Conservation (phyloP, 208 protist genomes). For the Leishmania amazonensis region DNA sequence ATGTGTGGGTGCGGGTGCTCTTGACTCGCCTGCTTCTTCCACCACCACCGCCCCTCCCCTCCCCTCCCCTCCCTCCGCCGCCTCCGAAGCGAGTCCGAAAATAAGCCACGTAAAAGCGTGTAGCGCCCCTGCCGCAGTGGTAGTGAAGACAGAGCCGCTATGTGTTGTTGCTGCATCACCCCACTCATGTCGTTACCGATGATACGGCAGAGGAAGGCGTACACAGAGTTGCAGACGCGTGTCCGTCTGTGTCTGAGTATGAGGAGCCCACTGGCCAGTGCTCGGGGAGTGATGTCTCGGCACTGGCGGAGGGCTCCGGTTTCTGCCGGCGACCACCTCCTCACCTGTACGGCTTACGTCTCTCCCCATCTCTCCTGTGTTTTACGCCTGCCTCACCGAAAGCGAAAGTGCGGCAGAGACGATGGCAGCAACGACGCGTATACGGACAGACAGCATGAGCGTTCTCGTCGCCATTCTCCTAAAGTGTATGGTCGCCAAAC, state of each 20-base stretch:
- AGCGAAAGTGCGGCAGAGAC: background rate
- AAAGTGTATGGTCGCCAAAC: no score
- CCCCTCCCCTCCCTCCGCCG: background rate
- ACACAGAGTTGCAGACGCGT: background rate
- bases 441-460: background rate
- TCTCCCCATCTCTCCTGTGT: background rate
- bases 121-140: background rate
- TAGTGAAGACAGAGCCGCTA: background rate
- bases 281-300: background rate
- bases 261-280: background rate
- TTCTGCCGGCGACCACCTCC: background rate
- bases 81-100: background rate
- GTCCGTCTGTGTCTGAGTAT: background rate
- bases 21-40: background rate
- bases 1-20: background rate
- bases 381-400: no score
- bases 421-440: background rate
- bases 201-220: background rate
- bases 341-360: background rate
- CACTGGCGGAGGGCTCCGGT: background rate
- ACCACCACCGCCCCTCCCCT: background rate
- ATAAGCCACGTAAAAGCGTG: no score
- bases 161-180: background rate
- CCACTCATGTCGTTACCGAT: background rate
- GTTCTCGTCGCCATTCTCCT: background rate